These are phyloP conservation scores for Nakaseomyces nivariensis DNA, from an alignment of 1,139 yeast species.

Conservation along the genomic window DNA sequence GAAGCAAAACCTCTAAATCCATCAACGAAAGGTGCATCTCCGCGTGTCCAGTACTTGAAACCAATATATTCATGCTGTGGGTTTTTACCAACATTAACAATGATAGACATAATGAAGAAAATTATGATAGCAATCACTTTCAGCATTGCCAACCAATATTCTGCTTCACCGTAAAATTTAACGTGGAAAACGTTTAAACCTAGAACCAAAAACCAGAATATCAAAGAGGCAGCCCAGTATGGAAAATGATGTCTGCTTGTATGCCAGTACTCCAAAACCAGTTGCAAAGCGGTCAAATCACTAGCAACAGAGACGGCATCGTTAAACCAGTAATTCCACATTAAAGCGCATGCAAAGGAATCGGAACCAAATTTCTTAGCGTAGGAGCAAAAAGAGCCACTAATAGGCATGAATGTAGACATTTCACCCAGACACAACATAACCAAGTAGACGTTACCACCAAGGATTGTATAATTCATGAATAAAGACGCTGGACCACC, in stretches of 20 bases:
- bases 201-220: slow-evolving; percentile 49
- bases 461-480: slow-evolving; percentile 49
- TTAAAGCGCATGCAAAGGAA: slow-evolving; percentile 52
- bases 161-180: slow-evolving; percentile 52
- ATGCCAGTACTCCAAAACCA: slow-evolving; percentile 51
- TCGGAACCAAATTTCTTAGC: slow-evolving; percentile 54
- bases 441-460: slow-evolving; percentile 47
- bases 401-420: slow-evolving; percentile 52
- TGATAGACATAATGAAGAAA: slow-evolving; percentile 40
- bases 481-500: slow-evolving; percentile 62
- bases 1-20: slow-evolving; percentile 35
- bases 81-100: slow-evolving; percentile 40
- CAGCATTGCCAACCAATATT: slow-evolving; percentile 55
- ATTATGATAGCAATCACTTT: slow-evolving; percentile 48
- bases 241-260: slow-evolving; percentile 38
- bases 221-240: slow-evolving; percentile 45
- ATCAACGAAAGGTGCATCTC: slow-evolving; percentile 38
- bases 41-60: slow-evolving; percentile 40
- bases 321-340: slow-evolving; percentile 56
- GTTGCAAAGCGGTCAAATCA: slow-evolving; percentile 51
- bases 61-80: slow-evolving; percentile 37
- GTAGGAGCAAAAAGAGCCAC: slow-evolving; percentile 54
- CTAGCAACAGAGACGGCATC: slow-evolving; percentile 55
- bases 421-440: slow-evolving; percentile 59
- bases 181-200: slow-evolving; percentile 47